A percentile compares a stretch with the other conserved stretches of the same genome.
These are phyloP conservation scores for Tetrahymena borealis DNA, from an alignment of 73 alveolate species.

Conservation along the genomic window DNA sequence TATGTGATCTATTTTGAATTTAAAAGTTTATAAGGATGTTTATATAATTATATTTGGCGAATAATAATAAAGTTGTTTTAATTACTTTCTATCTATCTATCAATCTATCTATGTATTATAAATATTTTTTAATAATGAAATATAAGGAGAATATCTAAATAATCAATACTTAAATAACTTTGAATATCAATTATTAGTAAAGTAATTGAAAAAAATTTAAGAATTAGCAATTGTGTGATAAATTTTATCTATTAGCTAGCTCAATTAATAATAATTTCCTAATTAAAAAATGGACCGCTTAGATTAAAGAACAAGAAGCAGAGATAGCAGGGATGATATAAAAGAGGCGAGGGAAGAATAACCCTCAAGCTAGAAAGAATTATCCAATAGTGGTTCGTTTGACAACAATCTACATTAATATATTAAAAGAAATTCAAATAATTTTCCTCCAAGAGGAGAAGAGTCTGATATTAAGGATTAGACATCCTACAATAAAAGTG, in stretches of 20 bases:
- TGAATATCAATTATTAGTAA: too few relatives aligned
- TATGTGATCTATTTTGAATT: background rate
- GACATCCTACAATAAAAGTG: background rate
- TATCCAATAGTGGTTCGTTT: background rate
- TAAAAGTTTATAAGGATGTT: background rate
- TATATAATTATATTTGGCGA: background rate
- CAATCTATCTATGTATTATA: too few relatives aligned
- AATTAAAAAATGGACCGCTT: background rate
- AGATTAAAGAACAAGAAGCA: background rate
- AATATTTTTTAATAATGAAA: too few relatives aligned
- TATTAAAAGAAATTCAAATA: background rate
- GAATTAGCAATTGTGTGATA: background rate
- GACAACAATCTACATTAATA: background rate
- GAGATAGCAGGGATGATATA: background rate
- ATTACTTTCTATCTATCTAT: too few relatives aligned
- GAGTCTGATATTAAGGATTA: background rate
- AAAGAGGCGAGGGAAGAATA: background rate
- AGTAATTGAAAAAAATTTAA: background rate
- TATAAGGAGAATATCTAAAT: too few relatives aligned
- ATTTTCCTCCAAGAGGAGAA: background rate
- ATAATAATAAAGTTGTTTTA: too few relatives aligned
- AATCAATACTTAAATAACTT: too few relatives aligned
- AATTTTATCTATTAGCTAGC: background rate
- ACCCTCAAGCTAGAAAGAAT: background rate
- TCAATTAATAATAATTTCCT: background rate